A percentile compares a stretch with the other conserved stretches of the same genome.
These are phyloP conservation scores for Yamadazyma mexicana DNA, from an alignment of 1,139 yeast genomes.

Conservation along the genomic window DNA sequence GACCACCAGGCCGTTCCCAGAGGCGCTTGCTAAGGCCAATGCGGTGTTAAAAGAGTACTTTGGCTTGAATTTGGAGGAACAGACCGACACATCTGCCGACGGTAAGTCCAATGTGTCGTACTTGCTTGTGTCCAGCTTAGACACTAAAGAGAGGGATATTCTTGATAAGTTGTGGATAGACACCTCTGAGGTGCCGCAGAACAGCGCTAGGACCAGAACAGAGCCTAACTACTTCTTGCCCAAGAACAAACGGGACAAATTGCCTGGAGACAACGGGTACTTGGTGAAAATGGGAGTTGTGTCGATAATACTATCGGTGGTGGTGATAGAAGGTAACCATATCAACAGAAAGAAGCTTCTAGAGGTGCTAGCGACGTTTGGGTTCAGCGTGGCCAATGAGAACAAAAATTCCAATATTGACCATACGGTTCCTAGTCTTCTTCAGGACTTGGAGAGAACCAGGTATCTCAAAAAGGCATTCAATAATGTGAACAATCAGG, in stretches of 20 bases:
- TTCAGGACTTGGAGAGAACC: conserved; percentile 30
- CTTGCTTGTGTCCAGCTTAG: conserved; percentile 23
- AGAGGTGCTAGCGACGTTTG: conserved; percentile 25
- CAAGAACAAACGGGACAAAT: conserved; percentile 9
- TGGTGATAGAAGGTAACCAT: conserved; percentile 37
- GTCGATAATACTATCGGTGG: conserved; percentile 25
- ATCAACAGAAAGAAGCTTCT: conserved; percentile 28
- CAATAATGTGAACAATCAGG: conserved; percentile 7
- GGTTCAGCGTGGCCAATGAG: conserved; percentile 25
- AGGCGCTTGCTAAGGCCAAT: conserved; percentile 19
- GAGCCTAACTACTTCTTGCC: conserved; percentile 21
- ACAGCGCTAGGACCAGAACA: conserved; percentile 5
- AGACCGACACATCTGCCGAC: no score
- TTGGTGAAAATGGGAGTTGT: conserved; percentile 32
- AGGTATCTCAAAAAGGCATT: conserved; percentile 30
- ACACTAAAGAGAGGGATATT: conserved; percentile 20
- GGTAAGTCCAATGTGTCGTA: conserved; percentile 4
- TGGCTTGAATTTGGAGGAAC: conserved; percentile 24
- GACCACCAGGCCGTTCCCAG: conserved; percentile 14
- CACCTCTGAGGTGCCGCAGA: conserved; percentile 4
- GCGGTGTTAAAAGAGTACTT: conserved; percentile 25
- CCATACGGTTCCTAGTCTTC: conserved; percentile 23
- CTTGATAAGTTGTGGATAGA: conserved; percentile 24
- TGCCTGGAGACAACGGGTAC: conserved; percentile 26
- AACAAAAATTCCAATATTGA: conserved; percentile 25